Evolutionary conservation across 495 filamentous ascomycete genomes (phyloP), one percentile per base, ranked within the genome.

Genomic region (Ramalina peruviana): DNA sequence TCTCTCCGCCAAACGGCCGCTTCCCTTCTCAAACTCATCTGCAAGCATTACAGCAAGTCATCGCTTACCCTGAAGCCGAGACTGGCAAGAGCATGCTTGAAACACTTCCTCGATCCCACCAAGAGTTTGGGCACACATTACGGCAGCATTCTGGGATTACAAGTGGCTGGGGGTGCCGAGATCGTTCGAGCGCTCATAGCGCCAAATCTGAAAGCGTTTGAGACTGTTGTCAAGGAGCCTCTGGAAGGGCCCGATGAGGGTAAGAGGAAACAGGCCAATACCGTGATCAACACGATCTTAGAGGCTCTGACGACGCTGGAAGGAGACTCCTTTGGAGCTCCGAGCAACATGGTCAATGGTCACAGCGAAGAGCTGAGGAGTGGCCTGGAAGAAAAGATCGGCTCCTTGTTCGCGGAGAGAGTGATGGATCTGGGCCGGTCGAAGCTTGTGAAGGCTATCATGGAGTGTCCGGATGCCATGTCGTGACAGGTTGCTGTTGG

Each of bases 1-100:
- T 70, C 78, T 9, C 82, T 98, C 11, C 83, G 92, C 43, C 86
- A 94, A 60, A 71, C 90, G 20, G 78, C 92, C 2, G 86, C 86
- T 11, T 81, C 83, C 1, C 73, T 98, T 1, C 70, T 96, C 15
- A 78, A 75, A 20, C 72, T 75, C 5, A 80, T 96, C 21, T 77
- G 80, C 12, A 74, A 71, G 39, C 86, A 85, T 55, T 95, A 88
- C 71, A 76, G 78, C 13, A 71, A 76, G 37, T 74, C 77, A 13
- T 90, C 86, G 38, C 75, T 80, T 43, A 80, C 81, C 21, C 74
- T 98, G 16, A 86, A 86, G 47, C 81, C 92, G 0, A 81, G 92
- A 33, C 76, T 98, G n/a, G 85, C 87, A 13, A 78, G 92, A 13
- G 88, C 86, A 0, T 96, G 86, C 61, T 75, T 97, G 3, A 95